phyloP scores from a whole-genome alignment of 306 rosid genomes.

The Prunus fruticosa region DNA sequence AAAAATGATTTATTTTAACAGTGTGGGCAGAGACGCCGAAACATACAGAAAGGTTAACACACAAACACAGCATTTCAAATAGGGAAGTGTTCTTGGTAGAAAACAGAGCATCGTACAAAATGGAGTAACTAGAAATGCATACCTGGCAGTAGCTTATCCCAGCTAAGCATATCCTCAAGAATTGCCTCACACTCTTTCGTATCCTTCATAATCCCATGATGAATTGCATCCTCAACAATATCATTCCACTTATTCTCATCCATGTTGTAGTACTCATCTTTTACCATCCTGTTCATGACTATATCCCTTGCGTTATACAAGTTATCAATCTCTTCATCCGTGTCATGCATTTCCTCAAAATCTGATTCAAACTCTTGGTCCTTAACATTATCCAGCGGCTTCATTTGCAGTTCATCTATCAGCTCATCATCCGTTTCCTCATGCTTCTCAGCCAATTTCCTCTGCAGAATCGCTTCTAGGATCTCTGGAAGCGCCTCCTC shows the following conservation, averaged over 20 bases:
- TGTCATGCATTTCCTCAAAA: constrained; percentile 50
- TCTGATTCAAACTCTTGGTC: constrained; percentile 53
- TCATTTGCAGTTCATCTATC: constrained; percentile 41
- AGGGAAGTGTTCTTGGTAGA: background rate
- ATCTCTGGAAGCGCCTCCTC: constrained; percentile 61
- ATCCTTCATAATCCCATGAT: constrained; percentile 33
- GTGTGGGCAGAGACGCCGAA: background rate
- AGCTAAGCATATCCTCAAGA: constrained; percentile 55
- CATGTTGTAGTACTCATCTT: constrained; percentile 47
- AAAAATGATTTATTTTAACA: too few species aligned
- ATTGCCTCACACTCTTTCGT: constrained; percentile 43
- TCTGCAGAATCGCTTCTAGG: constrained; percentile 61
- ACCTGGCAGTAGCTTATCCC: constrained; percentile 60
- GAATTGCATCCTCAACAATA: constrained; percentile 34
- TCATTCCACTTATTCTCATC: constrained; percentile 44
- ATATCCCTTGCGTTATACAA: constrained; percentile 55
- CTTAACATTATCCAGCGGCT: constrained; percentile 47
- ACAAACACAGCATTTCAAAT: background rate
- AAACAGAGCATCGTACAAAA: background rate
- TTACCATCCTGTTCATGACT: constrained; percentile 46
- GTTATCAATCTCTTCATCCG: constrained; percentile 75
- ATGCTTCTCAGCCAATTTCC: constrained; percentile 63
- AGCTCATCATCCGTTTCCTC: constrained; percentile 84
- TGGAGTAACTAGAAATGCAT: background rate
- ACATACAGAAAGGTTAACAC: background rate